Conservation (phyloP, 371 early-diverging fungal genomes). For the Rhizopus arrhizus region DNA sequence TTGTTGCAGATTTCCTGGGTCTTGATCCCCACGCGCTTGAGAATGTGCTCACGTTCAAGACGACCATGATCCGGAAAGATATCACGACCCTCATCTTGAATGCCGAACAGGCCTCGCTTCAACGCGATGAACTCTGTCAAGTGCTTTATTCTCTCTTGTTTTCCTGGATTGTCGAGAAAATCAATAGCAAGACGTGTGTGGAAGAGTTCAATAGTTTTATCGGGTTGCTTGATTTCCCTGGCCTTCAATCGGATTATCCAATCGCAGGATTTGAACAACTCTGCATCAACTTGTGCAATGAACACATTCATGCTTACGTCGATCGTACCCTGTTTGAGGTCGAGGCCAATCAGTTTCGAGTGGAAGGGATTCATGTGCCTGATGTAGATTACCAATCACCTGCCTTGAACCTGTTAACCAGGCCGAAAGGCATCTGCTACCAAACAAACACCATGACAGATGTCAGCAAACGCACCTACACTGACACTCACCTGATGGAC, state of each 20-base stretch:
- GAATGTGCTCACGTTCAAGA: conserved; percentile 83
- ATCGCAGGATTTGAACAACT: conserved; percentile 72
- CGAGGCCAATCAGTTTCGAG: conserved; percentile 45
- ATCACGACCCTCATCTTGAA: conserved; percentile 87
- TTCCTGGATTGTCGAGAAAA: conserved; percentile 86
- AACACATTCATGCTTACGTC: conserved; percentile 73
- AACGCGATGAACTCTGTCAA: conserved; percentile 79
- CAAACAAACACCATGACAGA: conserved; percentile 57
- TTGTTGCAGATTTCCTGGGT: conserved; percentile 85
- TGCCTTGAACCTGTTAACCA: conserved; percentile 49
- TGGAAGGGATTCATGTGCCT: conserved; percentile 60
- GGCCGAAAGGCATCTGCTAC: conserved; percentile 59
- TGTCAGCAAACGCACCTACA: conserved; percentile 39
- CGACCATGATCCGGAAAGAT: conserved; percentile 80
- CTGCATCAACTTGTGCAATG: conserved; percentile 79
- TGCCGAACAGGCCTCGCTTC: conserved; percentile 68
- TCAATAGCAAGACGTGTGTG: conserved; percentile 77
- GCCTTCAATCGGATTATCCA: conserved; percentile 34
- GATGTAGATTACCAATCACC: conserved; percentile 12
- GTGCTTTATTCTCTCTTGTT: conserved; percentile 82
- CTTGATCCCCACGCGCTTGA: conserved; percentile 80
- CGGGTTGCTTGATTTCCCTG: conserved; percentile 73
- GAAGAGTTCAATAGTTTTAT: conserved; percentile 70
- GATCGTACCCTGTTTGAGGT: conserved; percentile 60
- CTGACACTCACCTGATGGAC: conserved; percentile 46